Conservation (phyloP, 768 basidiomycete species). For the Mycena venus region DNA sequence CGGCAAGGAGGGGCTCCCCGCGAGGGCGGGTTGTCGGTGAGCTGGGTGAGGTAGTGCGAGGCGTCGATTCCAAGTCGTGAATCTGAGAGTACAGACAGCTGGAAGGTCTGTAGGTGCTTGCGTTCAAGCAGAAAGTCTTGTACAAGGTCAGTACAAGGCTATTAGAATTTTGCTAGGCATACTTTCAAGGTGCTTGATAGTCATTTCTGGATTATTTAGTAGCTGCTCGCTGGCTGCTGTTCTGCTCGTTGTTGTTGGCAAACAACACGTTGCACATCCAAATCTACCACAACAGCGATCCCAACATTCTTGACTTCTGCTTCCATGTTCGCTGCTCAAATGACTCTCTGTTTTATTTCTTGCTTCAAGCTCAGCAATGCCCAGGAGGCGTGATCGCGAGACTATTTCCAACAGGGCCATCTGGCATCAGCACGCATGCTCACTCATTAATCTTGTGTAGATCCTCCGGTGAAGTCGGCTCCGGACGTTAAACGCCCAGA, state of each 20-base stretch:
- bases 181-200: slow-evolving; percentile 90
- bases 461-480: too few relatives aligned
- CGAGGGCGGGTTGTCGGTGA: slow-evolving; percentile 82
- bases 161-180: slow-evolving; percentile 42
- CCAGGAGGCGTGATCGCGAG: too few relatives aligned
- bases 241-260: too few relatives aligned
- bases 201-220: slow-evolving; percentile 72
- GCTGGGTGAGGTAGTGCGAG: slow-evolving; percentile 84
- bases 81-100: slow-evolving; percentile 86
- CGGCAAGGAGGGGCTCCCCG: slow-evolving; percentile 93
- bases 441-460: too few relatives aligned
- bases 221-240: too few relatives aligned
- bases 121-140: slow-evolving; percentile 90
- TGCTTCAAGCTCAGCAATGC: too few relatives aligned
- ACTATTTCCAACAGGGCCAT: too few relatives aligned
- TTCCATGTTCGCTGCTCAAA: too few relatives aligned
- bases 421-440: too few relatives aligned
- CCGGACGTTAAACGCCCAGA: too few relatives aligned
- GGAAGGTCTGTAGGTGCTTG: slow-evolving; percentile 87
- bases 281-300: background rate
- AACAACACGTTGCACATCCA: slow-evolving; percentile 6
- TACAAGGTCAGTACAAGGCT: slow-evolving; percentile 15
- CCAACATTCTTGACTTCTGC: too few relatives aligned
- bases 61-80: slow-evolving; percentile 98
- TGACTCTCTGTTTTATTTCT: too few relatives aligned